Evolutionary conservation across 1,284 basidiomycete genomes (phyloP).

Genomic region (Moniliophthora roreri): DNA sequence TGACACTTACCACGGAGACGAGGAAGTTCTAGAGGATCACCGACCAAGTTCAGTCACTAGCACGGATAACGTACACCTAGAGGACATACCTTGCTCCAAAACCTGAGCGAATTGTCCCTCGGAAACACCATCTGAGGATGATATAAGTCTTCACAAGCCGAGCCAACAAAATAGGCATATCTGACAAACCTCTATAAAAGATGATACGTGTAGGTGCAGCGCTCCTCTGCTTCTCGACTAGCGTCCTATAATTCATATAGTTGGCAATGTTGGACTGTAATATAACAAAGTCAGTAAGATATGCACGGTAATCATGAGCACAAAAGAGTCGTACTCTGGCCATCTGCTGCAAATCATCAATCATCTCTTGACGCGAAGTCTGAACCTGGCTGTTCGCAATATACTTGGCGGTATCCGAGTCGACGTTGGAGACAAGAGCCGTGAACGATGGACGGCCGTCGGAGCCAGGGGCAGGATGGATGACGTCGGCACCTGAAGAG

Average conservation of each 20-base stretch:
- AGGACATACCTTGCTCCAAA: conserved; percentile 49
- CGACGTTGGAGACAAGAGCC: conserved; percentile 72
- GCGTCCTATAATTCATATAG: conserved; percentile 55
- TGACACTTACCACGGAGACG: conserved; percentile 42
- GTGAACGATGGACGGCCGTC: conserved; percentile 76
- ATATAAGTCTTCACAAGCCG: not conserved
- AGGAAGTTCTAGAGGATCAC: not conserved
- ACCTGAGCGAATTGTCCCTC: conserved; percentile 79
- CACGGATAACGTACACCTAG: conserved; percentile 50
- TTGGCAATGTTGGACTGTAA: conserved; percentile 49
- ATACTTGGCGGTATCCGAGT: conserved; percentile 60
- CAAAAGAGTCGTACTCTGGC: conserved; percentile 37
- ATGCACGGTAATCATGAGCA: not conserved
- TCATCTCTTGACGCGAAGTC: conserved; percentile 70
- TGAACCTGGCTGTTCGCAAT: conserved; percentile 63
- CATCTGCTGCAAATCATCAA: conserved; percentile 68
- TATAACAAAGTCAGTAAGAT: not conserved
- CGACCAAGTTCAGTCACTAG: not conserved
- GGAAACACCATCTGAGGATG: conserved; percentile 65
- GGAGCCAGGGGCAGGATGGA: conserved; percentile 72
- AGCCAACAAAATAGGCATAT: not conserved
- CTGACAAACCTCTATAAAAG: conserved; percentile 63
- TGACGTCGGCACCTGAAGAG: conserved; percentile 67
- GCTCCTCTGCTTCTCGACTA: conserved; percentile 50
- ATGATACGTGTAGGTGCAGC: conserved; percentile 63